Percentiles rank a stretch among this genome's conserved stretches.
Evolutionary conservation across 305 asterid genomes (phyloP).

Genomic region (Striga hermonthica): DNA sequence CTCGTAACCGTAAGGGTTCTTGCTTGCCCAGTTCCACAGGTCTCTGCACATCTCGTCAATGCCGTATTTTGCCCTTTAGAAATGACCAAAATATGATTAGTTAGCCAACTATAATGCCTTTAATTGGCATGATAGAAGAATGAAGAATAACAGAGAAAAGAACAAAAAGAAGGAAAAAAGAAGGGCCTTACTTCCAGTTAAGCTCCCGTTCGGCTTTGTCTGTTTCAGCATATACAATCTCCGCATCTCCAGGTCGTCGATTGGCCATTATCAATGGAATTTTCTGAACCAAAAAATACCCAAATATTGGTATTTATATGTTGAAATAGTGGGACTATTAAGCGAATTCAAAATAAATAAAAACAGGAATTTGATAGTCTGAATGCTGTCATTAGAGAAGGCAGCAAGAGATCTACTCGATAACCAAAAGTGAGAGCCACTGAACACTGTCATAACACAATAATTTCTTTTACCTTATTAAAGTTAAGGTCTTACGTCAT

Average conservation of each 20-base stretch:
- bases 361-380: neutral
- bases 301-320: too few relatives aligned
- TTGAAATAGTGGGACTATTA: neutral
- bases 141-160: neutral
- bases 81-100: neutral
- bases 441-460: neutral
- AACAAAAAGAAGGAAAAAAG: neutral
- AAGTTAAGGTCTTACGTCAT: too few relatives aligned
- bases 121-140: constrained; percentile 3
- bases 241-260: constrained; percentile 95
- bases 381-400: neutral
- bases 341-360: constrained; percentile 7
- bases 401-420: neutral
- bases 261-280: constrained; percentile 72
- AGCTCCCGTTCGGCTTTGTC: constrained; percentile 76
- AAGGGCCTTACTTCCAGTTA: constrained; percentile 80
- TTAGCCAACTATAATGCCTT: neutral
- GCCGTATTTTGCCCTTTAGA: constrained; percentile 60
- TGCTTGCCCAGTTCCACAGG: constrained; percentile 85
- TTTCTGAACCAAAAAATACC: constrained; percentile 43
- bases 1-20: constrained; percentile 66
- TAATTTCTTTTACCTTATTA: neutral
- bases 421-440: constrained; percentile 16
- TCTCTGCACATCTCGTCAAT: constrained; percentile 71
- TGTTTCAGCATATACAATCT: constrained; percentile 80